phyloP scores from a whole-genome alignment of 208 protist genomes.

The Leishmania amazonensis region DNA sequence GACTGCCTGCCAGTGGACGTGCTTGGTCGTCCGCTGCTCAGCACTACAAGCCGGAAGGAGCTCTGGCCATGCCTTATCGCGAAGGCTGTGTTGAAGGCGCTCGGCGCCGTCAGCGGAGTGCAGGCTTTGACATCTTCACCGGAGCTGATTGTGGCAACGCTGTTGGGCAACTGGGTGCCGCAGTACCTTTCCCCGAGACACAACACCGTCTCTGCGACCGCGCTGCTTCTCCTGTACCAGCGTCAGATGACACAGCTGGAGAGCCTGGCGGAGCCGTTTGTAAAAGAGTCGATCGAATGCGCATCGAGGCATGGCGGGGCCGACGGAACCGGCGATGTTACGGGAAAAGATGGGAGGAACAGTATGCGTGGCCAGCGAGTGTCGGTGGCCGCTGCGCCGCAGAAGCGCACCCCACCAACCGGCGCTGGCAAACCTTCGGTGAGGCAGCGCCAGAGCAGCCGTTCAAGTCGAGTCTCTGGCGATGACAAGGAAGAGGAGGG shows the following conservation, averaged over 20 bases:
- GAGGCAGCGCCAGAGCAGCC: constrained; percentile 3
- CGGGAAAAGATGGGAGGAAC: background rate
- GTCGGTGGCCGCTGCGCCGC: background rate
- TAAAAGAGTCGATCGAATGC: background rate
- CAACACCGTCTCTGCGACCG: constrained; percentile 40
- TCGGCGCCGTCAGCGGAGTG: constrained; percentile 29
- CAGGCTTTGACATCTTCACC: constrained; percentile 55
- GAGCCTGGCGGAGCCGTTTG: constrained; percentile 8
- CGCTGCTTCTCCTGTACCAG: constrained; percentile 43
- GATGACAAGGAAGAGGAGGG: background rate
- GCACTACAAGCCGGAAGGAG: constrained; percentile 72
- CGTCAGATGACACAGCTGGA: constrained; percentile 31
- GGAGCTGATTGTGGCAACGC: constrained; percentile 54
- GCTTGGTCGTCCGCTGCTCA: constrained; percentile 76
- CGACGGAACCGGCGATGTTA: background rate
- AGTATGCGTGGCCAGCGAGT: background rate
- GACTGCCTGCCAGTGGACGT: constrained; percentile 86
- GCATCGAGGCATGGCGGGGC: no score
- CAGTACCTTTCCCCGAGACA: constrained; percentile 54
- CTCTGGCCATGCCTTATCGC: constrained; percentile 88
- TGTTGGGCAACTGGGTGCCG: constrained; percentile 83
- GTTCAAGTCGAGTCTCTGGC: background rate
- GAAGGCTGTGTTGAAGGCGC: constrained; percentile 84
- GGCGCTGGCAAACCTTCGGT: background rate
- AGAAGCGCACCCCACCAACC: background rate